phyloP scores from a whole-genome alignment of 192 early-diverging fungal genomes.

The Coemansia sp. region DNA sequence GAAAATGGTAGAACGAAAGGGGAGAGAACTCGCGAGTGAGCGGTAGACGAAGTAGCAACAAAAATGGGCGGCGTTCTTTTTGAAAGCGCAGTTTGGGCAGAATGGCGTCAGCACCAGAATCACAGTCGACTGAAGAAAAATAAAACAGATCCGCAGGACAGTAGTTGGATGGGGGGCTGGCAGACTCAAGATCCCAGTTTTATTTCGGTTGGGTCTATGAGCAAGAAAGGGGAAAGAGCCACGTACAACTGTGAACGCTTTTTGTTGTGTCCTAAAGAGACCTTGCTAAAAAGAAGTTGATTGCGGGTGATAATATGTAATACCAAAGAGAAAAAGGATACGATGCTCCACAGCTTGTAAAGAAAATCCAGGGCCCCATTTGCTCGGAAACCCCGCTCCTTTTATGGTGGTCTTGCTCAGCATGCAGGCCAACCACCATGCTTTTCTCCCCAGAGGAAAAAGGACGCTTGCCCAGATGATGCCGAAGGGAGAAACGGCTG shows the following conservation, averaged over 20 bases:
- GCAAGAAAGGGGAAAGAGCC: background rate
- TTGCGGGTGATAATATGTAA: constrained; percentile 5
- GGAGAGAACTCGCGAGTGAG: background rate
- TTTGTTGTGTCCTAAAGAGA: background rate
- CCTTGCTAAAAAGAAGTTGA: background rate
- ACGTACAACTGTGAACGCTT: constrained; percentile 1
- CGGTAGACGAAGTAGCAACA: background rate
- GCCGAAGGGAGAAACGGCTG: background rate
- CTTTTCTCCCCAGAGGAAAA: background rate
- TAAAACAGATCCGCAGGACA: constrained; percentile 7
- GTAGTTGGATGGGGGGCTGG: background rate
- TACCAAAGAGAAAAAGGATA: constrained; percentile 4
- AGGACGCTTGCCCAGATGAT: background rate
- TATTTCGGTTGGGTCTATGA: constrained; percentile 11
- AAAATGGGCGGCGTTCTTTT: constrained; percentile 1
- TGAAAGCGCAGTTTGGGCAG: background rate
- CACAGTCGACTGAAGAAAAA: background rate
- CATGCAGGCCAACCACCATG: background rate
- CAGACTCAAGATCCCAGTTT: background rate
- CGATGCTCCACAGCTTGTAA: background rate
- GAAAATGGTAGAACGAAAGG: background rate
- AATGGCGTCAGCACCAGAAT: constrained; percentile 16
- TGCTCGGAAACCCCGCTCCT: background rate
- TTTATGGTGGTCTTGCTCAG: constrained; percentile 4
- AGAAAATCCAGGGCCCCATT: background rate